Evolutionary conservation across 805 yeast genomes (phyloP).

Genomic region (Sugiyamaella valdiviana): DNA sequence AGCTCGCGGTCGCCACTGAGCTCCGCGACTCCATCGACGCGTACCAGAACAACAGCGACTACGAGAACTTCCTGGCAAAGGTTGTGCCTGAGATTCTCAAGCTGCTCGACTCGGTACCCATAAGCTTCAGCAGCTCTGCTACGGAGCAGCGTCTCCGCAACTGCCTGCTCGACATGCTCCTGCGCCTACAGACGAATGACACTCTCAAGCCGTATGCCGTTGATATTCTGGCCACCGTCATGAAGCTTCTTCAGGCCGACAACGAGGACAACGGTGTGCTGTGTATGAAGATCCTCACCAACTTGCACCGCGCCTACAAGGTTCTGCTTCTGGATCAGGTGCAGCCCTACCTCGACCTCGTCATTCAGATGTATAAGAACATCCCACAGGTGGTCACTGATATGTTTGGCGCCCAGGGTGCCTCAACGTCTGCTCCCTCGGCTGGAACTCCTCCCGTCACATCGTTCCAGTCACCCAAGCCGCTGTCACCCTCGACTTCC

Average conservation of each 20-base stretch:
- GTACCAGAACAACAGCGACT: conserved; percentile 73
- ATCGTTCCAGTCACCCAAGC: conserved; percentile 35
- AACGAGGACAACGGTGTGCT: conserved; percentile 94
- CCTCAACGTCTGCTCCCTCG: conserved; percentile 13
- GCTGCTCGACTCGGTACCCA: conserved; percentile 60
- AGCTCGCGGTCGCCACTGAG: conserved; percentile 69
- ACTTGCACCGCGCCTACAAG: conserved; percentile 81
- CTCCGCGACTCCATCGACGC: conserved; percentile 81
- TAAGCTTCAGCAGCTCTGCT: conserved; percentile 59
- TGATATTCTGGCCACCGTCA: conserved; percentile 53
- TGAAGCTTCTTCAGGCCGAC: conserved; percentile 58
- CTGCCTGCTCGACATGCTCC: conserved; percentile 68
- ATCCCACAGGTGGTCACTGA: conserved; percentile 69
- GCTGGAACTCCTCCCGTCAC: conserved; percentile 22
- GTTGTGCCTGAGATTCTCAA: conserved; percentile 64
- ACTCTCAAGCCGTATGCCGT: conserved; percentile 65
- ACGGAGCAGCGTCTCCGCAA: conserved; percentile 70
- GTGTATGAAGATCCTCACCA: conserved; percentile 81
- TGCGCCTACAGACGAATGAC: conserved; percentile 77
- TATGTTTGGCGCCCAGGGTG: conserved; percentile 39
- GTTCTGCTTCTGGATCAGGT: conserved; percentile 60
- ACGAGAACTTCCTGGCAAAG: conserved; percentile 64
- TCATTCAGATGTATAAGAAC: conserved; percentile 70
- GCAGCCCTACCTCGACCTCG: conserved; percentile 68
- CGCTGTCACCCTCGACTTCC: conserved; percentile 38